Conservation (phyloP, 768 basidiomycete species). For the Panaeolus cyanescens region DNA sequence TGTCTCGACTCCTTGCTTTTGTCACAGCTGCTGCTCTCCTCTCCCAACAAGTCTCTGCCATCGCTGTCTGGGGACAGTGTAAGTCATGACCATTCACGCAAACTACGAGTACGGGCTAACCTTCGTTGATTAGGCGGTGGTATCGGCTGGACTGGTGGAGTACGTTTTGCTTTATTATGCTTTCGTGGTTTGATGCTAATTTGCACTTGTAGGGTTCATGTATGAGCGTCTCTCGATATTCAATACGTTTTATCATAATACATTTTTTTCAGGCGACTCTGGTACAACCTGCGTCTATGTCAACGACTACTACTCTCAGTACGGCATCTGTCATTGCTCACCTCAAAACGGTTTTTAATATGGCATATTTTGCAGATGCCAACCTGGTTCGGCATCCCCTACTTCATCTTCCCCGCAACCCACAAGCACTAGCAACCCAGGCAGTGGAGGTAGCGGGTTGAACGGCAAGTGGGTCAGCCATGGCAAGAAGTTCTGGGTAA, state of each 20-base stretch:
- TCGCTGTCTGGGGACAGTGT: constrained; percentile 7
- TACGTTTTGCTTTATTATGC: background rate
- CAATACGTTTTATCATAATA: background rate
- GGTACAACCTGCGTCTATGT: background rate
- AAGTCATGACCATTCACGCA: background rate
- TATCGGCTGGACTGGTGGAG: background rate
- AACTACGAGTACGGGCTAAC: background rate
- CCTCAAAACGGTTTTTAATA: background rate
- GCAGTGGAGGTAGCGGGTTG: constrained; percentile 20
- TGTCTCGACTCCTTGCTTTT: constrained; percentile 2
- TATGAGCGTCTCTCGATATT: background rate
- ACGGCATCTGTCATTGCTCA: background rate
- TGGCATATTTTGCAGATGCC: constrained; percentile 10
- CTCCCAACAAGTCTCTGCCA: background rate
- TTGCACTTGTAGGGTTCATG: background rate
- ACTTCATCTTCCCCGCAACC: constrained; percentile 4
- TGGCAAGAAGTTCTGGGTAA: constrained; percentile 37
- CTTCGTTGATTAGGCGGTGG: background rate
- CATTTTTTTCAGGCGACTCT: background rate
- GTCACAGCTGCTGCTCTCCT: background rate
- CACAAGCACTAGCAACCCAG: constrained; percentile 3
- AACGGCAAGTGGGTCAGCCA: constrained; percentile 30
- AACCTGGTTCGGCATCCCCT: constrained; percentile 8
- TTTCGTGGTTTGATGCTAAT: background rate
- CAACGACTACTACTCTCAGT: constrained; percentile 7